phyloP scores from a whole-genome alignment of 2,329 filamentous ascomycete genomes.

The Lecanoromycetidae sp. region DNA sequence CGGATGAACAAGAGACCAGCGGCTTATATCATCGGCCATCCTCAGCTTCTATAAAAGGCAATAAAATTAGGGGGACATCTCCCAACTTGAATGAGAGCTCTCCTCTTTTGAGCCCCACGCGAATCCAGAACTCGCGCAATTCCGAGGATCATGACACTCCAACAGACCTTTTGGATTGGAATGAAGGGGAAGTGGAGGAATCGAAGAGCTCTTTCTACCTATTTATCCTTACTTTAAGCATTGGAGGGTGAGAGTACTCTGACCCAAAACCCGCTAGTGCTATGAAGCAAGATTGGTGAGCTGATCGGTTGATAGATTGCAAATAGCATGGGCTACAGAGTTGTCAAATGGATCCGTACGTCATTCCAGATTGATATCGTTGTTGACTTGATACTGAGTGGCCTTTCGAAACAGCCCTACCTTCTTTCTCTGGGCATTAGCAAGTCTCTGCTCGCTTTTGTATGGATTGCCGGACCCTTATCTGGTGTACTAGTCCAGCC shows the following conservation, averaged over 20 bases:
- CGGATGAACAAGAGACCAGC: background rate
- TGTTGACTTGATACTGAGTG: background rate
- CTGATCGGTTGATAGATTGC: conserved; percentile 42
- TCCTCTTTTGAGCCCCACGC: conserved; percentile 36
- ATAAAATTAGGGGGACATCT: background rate
- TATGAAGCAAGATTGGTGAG: conserved; percentile 1
- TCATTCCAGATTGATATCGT: too few species aligned
- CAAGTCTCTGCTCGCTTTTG: conserved; percentile 70
- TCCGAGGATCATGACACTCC: conserved; percentile 18
- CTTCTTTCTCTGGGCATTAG: conserved; percentile 68
- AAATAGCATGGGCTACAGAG: conserved; percentile 93
- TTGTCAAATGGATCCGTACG: conserved; percentile 74
- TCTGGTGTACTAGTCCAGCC: conserved; percentile 70
- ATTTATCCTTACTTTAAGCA: conserved; percentile 70
- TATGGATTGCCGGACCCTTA: conserved; percentile 73
- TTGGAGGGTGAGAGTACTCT: conserved; percentile 47
- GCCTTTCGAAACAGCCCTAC: conserved; percentile 40
- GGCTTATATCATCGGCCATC: background rate
- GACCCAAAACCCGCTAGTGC: conserved; percentile 5
- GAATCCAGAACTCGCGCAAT: conserved; percentile 19
- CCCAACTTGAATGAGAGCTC: conserved; percentile 35
- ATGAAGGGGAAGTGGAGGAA: conserved; percentile 42
- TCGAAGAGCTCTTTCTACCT: conserved; percentile 79
- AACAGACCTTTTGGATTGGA: conserved; percentile 28
- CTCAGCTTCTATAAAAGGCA: background rate